Base-by-base conservation (phyloP, 371 early-diverging fungal genomes). In the Rhizomucor miehei region DNA sequence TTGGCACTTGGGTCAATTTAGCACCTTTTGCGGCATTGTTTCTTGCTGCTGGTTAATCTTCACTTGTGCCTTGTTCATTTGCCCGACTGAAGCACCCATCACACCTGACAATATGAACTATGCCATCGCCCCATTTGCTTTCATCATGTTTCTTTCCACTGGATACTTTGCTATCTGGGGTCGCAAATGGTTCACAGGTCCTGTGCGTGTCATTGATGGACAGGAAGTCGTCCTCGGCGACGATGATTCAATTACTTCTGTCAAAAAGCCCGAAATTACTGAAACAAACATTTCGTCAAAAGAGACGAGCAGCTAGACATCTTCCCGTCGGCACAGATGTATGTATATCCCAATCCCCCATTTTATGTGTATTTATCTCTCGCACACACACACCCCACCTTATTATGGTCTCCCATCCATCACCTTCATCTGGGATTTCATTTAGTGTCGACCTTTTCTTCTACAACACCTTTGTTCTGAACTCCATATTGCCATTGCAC, bases 71-170 rank as follows among this genome's bases (percentile, higher is more conserved):
- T 56, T 87, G 25, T 87, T 87, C 61, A 56, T 85, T 4, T 77
- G 85, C 35, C 87, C 87, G 11, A 72, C 78, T 3, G 52, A 75
- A 35, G 60, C 66, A 21, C 89, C 89, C 13, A 82, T 89, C 25
- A 77, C 74, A 6, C 63, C 78, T 12, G 63, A 54, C 45, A 77
- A 66, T 38, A 77, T 77, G 77, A 77, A 77, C 49, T 77, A 73
- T 44, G 73, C 77, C 29, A 64, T 66, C 44, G 74, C 66, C 20
- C 69, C 71, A 1, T 66, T 75, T 34, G 59, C 57, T 1, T 63
- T 66, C 40, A 68, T 73, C 17, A 62, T 72, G 45, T 21, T 61
- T 20, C 48, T 52, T 9, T 59, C 63, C 29, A 59, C 67, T 10
- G 19, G 63, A 11, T 83, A 83, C 52, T 83, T 73, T 55, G 64